phyloP scores from a whole-genome alignment of 495 filamentous ascomycete genomes.

The Letharia lupina region DNA sequence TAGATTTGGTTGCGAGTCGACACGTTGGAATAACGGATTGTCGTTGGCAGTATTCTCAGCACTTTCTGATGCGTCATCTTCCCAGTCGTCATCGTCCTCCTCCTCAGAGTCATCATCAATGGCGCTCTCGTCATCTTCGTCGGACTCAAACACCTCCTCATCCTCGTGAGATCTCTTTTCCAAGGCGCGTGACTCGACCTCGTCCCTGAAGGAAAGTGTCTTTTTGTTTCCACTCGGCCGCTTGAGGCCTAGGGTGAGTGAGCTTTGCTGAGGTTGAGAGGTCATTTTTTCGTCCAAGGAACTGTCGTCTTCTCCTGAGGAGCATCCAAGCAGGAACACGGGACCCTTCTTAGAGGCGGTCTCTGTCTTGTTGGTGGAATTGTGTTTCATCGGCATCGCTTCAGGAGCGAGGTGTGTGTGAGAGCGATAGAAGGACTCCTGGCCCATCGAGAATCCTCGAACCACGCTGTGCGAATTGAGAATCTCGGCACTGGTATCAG shows the following conservation, averaged over 20 bases:
- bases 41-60: conserved; percentile 74
- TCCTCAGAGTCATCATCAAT: conserved; percentile 84
- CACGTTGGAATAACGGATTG: conserved; percentile 62
- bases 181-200: conserved; percentile 58
- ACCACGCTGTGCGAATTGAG: conserved; percentile 67
- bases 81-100: conserved; percentile 49
- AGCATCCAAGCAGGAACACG: conserved; percentile 70
- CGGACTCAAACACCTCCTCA: conserved; percentile 67
- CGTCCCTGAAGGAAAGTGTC: conserved; percentile 75
- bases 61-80: conserved; percentile 85
- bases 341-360: conserved; percentile 53
- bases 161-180: conserved; percentile 52
- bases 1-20: conserved; percentile 80
- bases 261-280: conserved; percentile 41
- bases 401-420: conserved; percentile 43
- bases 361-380: conserved; percentile 38
- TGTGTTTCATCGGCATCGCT: conserved; percentile 38
- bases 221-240: conserved; percentile 49
- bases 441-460: conserved; percentile 77
- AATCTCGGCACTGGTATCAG: conserved; percentile 49
- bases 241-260: conserved; percentile 45
- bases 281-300: conserved; percentile 65
- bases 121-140: conserved; percentile 61
- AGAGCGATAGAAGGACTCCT: conserved; percentile 63
- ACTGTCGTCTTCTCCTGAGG: conserved; percentile 72